phyloP scores from a whole-genome alignment of 2,329 filamentous ascomycete species.

The Myotisia sp. region DNA sequence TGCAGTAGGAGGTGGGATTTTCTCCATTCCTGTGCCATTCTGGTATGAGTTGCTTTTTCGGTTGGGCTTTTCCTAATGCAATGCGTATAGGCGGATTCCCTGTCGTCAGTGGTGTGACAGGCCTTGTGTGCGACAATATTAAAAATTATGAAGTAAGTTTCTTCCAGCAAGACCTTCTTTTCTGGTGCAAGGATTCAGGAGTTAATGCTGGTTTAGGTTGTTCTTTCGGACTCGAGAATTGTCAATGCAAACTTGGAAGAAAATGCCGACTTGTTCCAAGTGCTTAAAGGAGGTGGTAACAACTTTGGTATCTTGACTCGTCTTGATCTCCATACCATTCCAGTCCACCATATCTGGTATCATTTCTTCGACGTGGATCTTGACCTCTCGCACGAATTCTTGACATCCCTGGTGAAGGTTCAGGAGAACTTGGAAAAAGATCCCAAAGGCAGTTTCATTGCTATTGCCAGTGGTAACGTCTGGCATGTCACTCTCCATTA shows the following conservation, averaged over 20 bases:
- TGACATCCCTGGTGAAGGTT: not conserved
- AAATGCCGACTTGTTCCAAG: constrained; percentile 16
- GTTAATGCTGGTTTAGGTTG: constrained; percentile 14
- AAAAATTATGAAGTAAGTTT: not conserved
- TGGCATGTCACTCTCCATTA: not conserved
- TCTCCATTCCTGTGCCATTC: too few species aligned
- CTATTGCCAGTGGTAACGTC: not conserved
- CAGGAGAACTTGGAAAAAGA: not conserved
- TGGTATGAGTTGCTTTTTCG: too few species aligned
- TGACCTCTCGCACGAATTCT: not conserved
- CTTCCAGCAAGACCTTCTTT: not conserved
- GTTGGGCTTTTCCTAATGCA: too few species aligned
- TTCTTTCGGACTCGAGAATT: constrained; percentile 22
- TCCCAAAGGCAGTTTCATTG: constrained; percentile 40
- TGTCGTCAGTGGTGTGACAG: not conserved
- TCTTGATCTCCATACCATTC: not conserved
- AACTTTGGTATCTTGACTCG: constrained; percentile 22
- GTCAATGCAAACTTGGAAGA: constrained; percentile 17
- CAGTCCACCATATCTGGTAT: constrained; percentile 1
- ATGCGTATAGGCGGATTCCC: constrained; percentile 1
- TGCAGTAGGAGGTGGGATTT: not conserved
- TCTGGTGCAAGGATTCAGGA: not conserved
- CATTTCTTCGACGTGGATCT: not conserved
- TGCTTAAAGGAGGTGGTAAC: constrained; percentile 31
- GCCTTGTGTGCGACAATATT: not conserved